phyloP scores from a whole-genome alignment of 2,329 filamentous ascomycete genomes.

The Diplodia seriata region DNA sequence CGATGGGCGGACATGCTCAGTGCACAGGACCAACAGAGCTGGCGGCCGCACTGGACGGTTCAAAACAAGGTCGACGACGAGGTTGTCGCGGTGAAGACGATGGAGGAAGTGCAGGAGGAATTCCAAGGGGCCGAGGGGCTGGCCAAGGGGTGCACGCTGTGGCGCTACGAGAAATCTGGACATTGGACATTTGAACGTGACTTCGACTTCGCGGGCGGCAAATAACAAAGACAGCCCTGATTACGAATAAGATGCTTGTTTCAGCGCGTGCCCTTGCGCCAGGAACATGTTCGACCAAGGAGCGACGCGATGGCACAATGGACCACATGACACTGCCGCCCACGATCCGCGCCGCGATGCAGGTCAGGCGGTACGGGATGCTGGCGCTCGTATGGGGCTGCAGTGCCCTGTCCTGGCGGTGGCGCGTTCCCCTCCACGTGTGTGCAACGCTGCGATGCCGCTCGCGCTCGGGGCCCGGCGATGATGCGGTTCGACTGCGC shows the following conservation, averaged over 20 bases:
- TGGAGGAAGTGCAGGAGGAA: conserved; percentile 44
- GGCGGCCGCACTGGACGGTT: conserved; percentile 54
- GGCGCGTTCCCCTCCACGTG: conserved; percentile 24
- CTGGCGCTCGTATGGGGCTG: conserved; percentile 15
- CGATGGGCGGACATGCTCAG: conserved; percentile 51
- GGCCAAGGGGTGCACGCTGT: conserved; percentile 51
- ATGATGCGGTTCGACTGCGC: background rate
- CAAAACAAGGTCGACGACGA: conserved; percentile 58
- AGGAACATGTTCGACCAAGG: background rate
- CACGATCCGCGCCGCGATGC: conserved; percentile 2
- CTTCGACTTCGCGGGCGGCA: conserved; percentile 43
- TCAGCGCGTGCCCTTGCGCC: conserved; percentile 22
- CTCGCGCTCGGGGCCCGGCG: conserved; percentile 14
- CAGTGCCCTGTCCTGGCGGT: conserved; percentile 10
- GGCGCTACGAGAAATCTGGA: conserved; percentile 50
- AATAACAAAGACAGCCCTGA: conserved; percentile 3
- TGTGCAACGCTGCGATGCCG: conserved; percentile 24
- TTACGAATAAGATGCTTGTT: conserved; percentile 25
- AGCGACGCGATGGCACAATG: conserved; percentile 9
- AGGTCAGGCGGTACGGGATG: conserved; percentile 18
- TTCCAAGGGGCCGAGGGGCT: conserved; percentile 46
- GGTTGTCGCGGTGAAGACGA: conserved; percentile 46
- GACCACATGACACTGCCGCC: conserved; percentile 24
- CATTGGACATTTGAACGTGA: conserved; percentile 50
- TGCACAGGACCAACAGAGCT: conserved; percentile 51